Conservation (phyloP, 495 filamentous ascomycete genomes). For the Xylaria venustula region DNA sequence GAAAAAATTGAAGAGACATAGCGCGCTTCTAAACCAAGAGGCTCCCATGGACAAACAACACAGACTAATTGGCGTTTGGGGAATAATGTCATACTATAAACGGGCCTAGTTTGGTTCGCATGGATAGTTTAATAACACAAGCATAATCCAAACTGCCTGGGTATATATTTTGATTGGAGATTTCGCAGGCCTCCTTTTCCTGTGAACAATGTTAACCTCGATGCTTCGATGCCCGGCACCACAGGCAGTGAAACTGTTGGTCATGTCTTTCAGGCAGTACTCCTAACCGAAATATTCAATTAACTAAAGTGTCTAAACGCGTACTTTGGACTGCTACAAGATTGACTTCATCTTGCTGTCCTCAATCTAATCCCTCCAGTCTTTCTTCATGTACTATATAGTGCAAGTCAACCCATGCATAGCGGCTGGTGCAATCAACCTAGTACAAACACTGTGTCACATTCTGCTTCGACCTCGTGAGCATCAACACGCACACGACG, state of each 20-base stretch:
- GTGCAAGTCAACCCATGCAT: too few relatives aligned
- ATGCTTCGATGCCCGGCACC: too few relatives aligned
- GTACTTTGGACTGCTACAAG: too few relatives aligned
- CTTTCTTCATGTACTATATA: too few relatives aligned
- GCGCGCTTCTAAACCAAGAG: neutral
- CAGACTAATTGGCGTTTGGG: slow-evolving; percentile 4
- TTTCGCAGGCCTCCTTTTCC: too few relatives aligned
- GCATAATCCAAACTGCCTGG: slow-evolving; percentile 9
- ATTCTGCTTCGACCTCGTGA: slow-evolving; percentile 35
- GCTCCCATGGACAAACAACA: neutral
- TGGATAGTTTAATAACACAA: slow-evolving; percentile 27
- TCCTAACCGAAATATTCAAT: too few relatives aligned
- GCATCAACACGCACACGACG: slow-evolving; percentile 42
- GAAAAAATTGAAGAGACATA: slow-evolving; percentile 71
- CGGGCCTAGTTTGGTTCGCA: slow-evolving; percentile 19
- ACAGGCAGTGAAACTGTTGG: too few relatives aligned
- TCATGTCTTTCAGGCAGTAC: too few relatives aligned
- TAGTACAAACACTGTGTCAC: slow-evolving; percentile 35
- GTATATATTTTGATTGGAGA: neutral
- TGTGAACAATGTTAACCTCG: too few relatives aligned
- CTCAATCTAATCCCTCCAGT: too few relatives aligned
- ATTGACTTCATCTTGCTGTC: too few relatives aligned
- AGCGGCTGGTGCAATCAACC: neutral
- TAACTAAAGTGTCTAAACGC: too few relatives aligned
- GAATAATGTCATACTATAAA: slow-evolving; percentile 12